Evolutionary conservation across 164 flowering plant genomes (phyloP), one percentile per base, ranked within the genome.

Genomic region (Annona cherimola): DNA sequence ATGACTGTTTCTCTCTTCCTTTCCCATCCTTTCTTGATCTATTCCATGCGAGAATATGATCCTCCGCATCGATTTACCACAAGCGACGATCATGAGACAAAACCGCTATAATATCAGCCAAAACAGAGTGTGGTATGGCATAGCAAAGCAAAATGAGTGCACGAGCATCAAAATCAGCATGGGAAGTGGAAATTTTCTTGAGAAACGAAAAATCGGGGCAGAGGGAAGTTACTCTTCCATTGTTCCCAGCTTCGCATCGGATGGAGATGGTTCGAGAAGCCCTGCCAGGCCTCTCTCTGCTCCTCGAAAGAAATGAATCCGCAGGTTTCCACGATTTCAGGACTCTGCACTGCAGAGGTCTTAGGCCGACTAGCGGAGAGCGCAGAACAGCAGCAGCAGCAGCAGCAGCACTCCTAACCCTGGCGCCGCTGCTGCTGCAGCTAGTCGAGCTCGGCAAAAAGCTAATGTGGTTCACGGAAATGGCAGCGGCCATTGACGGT

Each of bases 161-260:
- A 5, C 5, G n/a, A 20, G 6, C 5, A 14, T 61, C 19, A 40
- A n/a, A 63, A 14, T 6, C 4, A 9, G 3, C 43, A 40, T 20
- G 4, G 1, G 43, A 63, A 39, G 40, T 18, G n/a, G 42, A 8
- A 18, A 4, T 16, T 45, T 16, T 45, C 6, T 4, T 62, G 40
- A 55, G 12, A 54, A 69, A 42, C 16, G 12, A 45, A 18, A 8
- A 55, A 68, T 1, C 42, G 5, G 45, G 60, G 8, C 0, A 2
- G 69, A 18, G 55, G 4, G 18, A 11, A 9, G 7, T 41, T 76
- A 93, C 98, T 87, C 89, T 85, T 80, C 95, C 96, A 77, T 72
- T 74, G 0, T 78, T 75, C 4, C 84, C 68, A 67, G 86, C 83
- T 11, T 89, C 89, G 59, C 97, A 91, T 61, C 90, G 84, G 20